Conservation (phyloP, 257 asterid genomes). For the Hygrophila difformis region DNA sequence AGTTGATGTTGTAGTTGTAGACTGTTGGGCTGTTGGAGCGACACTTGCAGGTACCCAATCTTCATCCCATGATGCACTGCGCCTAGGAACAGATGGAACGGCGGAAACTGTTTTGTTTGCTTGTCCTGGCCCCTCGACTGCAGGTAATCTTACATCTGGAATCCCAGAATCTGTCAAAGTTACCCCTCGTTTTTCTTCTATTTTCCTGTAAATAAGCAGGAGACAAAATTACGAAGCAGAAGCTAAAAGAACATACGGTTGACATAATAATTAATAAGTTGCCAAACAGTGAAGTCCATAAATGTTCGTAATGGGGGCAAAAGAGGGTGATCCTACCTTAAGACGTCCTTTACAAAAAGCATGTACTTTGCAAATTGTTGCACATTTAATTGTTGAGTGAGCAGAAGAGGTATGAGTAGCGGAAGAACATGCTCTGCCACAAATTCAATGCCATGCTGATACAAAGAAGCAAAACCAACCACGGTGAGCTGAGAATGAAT, state of each 20-base stretch:
- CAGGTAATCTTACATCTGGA: constrained; percentile 40
- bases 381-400: constrained; percentile 86
- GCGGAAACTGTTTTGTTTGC: constrained; percentile 32
- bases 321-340: constrained; percentile 46
- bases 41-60: constrained; percentile 77
- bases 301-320: not conserved
- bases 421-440: constrained; percentile 88
- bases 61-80: constrained; percentile 84
- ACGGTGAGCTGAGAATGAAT: constrained; percentile 12
- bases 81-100: constrained; percentile 38
- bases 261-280: not conserved
- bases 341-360: constrained; percentile 83
- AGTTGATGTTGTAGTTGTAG: constrained; percentile 35
- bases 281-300: constrained; percentile 4
- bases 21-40: constrained; percentile 34
- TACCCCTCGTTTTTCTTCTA: constrained; percentile 97
- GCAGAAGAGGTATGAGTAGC: constrained; percentile 73
- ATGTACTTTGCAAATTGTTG: constrained; percentile 97
- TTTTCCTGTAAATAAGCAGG: constrained; percentile 43
- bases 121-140: constrained; percentile 47
- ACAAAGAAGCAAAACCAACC: constrained; percentile 19
- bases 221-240: not conserved
- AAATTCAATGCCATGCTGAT: constrained; percentile 89
- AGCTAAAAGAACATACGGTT: constrained; percentile 1
- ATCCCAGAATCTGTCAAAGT: constrained; percentile 57